Percentiles rank a stretch among this genome's conserved stretches.
phyloP scores from a whole-genome alignment of 352 stramenopile genomes.

The Saprolegnia parasitica region DNA sequence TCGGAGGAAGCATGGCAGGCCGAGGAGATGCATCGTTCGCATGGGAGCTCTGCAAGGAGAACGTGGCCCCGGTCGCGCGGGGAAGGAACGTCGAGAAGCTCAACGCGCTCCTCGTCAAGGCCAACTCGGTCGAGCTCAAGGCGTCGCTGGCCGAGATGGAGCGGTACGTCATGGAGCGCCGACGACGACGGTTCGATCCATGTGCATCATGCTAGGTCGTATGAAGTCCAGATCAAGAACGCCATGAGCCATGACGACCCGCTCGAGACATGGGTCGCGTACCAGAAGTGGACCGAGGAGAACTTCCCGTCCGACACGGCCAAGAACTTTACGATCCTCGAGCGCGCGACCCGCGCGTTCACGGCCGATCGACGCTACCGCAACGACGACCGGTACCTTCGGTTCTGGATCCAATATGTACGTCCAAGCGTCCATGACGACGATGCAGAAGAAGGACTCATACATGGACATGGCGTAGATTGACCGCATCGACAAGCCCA shows the following conservation, averaged over 20 bases:
- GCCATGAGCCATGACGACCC: slow-evolving; percentile 60
- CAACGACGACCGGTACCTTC: slow-evolving; percentile 76
- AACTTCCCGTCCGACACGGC: slow-evolving; percentile 79
- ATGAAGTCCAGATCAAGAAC: slow-evolving; percentile 40
- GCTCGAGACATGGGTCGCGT: slow-evolving; percentile 60
- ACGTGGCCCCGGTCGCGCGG: slow-evolving; percentile 79
- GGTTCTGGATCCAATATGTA: slow-evolving; percentile 86
- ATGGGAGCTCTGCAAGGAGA: slow-evolving; percentile 85
- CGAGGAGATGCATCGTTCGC: slow-evolving; percentile 43
- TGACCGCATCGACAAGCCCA: slow-evolving; percentile 78
- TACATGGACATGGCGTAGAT: slow-evolving; percentile 39
- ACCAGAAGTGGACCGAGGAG: slow-evolving; percentile 73
- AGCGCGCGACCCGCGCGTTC: slow-evolving; percentile 67
- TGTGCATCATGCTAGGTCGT: background rate
- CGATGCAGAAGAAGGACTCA: background rate
- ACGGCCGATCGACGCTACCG: slow-evolving; percentile 59
- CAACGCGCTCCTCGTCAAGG: slow-evolving; percentile 61
- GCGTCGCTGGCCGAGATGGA: slow-evolving; percentile 48
- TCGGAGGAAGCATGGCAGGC: slow-evolving; percentile 10
- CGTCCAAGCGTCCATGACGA: no score
- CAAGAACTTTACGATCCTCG: slow-evolving; percentile 69
- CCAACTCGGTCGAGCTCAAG: slow-evolving; percentile 57
- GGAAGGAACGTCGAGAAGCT: slow-evolving; percentile 74
- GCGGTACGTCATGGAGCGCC: slow-evolving; percentile 30
- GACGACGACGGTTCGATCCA: background rate